Evolutionary conservation across 2,329 filamentous ascomycete species (phyloP).

Genomic region (Zopfia rhizophila): DNA sequence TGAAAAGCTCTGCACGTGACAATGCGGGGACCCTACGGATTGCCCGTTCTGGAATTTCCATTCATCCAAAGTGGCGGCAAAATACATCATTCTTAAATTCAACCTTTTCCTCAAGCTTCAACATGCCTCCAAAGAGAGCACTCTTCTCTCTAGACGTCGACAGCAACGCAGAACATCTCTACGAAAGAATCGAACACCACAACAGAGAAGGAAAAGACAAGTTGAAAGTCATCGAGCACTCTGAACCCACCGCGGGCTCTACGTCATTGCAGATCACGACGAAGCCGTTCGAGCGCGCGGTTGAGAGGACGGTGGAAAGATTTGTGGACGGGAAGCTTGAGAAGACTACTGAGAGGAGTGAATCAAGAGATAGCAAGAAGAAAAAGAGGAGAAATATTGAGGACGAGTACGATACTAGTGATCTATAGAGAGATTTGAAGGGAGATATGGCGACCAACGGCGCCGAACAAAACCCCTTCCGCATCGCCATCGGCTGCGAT

Average conservation of each 20-base stretch:
- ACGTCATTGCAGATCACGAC: constrained; percentile 46
- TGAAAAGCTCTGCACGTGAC: too few species aligned
- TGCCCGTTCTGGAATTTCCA: constrained; percentile 36
- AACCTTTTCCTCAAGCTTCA: constrained; percentile 24
- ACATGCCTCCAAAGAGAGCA: constrained; percentile 39
- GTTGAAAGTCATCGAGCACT: constrained; percentile 47
- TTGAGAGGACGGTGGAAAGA: constrained; percentile 44
- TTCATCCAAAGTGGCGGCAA: constrained; percentile 26
- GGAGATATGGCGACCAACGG: background rate
- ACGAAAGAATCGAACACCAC: constrained; percentile 50
- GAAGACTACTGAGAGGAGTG: constrained; percentile 38
- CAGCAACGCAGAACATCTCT: constrained; percentile 52
- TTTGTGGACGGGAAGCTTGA: constrained; percentile 23
- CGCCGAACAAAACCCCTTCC: constrained; percentile 50
- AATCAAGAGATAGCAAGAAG: constrained; percentile 16
- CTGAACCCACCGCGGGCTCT: constrained; percentile 44
- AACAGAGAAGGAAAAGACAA: constrained; percentile 43
- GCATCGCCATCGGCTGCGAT: constrained; percentile 72
- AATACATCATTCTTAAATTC: constrained; percentile 1
- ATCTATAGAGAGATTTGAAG: constrained; percentile 30
- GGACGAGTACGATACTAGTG: constrained; percentile 45
- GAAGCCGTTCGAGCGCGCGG: constrained; percentile 49
- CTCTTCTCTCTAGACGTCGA: constrained; percentile 53
- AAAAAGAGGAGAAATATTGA: constrained; percentile 28
- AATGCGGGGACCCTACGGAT: too few species aligned